phyloP scores from a whole-genome alignment of 31 red algal genomes.

The Odonthalia washingtoniensis region DNA sequence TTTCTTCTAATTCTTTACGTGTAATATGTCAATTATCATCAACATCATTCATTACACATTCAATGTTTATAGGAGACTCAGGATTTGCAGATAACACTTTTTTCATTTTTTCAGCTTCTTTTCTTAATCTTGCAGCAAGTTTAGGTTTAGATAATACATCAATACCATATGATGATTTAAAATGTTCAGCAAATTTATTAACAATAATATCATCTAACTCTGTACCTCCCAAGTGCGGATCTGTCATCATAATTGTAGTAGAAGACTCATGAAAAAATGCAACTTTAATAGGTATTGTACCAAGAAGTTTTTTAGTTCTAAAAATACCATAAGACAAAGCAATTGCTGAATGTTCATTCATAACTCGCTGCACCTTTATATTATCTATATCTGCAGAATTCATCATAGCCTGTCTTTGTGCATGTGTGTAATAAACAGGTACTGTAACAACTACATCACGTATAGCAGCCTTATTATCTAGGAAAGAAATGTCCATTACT shows the following conservation, averaged over 20 bases:
- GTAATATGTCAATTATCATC: slow-evolving; percentile 78
- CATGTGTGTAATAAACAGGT: slow-evolving; percentile 95
- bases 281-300: slow-evolving; percentile 88
- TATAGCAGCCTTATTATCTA: background rate
- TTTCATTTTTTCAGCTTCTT: slow-evolving; percentile 93
- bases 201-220: slow-evolving; percentile 92
- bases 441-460: slow-evolving; percentile 96
- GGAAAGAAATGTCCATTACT: background rate
- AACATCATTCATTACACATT: slow-evolving; percentile 98
- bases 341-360: slow-evolving; percentile 95
- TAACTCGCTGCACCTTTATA: slow-evolving; percentile 82
- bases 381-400: slow-evolving; percentile 83
- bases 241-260: slow-evolving; percentile 84
- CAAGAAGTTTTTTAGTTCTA: slow-evolving; percentile 85
- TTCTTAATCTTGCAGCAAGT: slow-evolving; percentile 70
- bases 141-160: slow-evolving; percentile 78
- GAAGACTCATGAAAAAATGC: slow-evolving; percentile 90
- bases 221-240: slow-evolving; percentile 87
- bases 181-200: slow-evolving; percentile 84
- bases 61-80: slow-evolving; percentile 88
- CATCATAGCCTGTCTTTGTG: slow-evolving; percentile 85
- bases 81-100: slow-evolving; percentile 87
- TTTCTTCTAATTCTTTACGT: slow-evolving; percentile 72
- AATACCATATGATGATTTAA: slow-evolving; percentile 74
- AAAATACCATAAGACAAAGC: slow-evolving; percentile 99